Evolutionary conservation across 192 early-diverging fungal species (phyloP).

Genomic region (Powellomyces hirtus): DNA sequence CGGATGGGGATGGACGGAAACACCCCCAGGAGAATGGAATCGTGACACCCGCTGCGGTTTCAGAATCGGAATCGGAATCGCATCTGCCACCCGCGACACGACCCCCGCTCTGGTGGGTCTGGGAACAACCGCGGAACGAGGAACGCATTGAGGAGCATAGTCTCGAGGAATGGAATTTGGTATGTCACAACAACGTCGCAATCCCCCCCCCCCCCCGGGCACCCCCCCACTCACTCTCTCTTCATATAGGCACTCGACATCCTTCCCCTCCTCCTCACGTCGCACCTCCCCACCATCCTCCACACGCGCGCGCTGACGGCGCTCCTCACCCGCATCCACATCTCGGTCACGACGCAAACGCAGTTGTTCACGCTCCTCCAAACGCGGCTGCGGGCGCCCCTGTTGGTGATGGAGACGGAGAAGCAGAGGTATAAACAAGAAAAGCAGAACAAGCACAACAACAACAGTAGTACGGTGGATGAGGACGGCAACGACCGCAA

Average conservation of each 20-base stretch:
- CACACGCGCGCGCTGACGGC: constrained; percentile 1
- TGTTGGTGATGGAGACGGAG: background rate
- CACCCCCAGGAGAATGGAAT: background rate
- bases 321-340: background rate
- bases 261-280: constrained; percentile 10
- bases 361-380: background rate
- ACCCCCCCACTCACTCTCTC: background rate
- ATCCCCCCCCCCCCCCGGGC: background rate
- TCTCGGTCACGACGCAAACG: background rate
- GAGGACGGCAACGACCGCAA: background rate
- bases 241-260: constrained; percentile 13
- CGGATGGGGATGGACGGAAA: background rate
- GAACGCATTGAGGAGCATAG: background rate
- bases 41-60: background rate
- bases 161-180: constrained; percentile 13
- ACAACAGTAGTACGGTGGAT: background rate
- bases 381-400: background rate
- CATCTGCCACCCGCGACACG: background rate
- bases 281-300: constrained; percentile 20
- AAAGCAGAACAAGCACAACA: background rate
- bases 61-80: too few relatives aligned
- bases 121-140: background rate
- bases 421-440: background rate
- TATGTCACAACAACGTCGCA: background rate
- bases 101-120: constrained; percentile 11